Conservation (phyloP, 345 rosid species). For the Citrus trifoliata region DNA sequence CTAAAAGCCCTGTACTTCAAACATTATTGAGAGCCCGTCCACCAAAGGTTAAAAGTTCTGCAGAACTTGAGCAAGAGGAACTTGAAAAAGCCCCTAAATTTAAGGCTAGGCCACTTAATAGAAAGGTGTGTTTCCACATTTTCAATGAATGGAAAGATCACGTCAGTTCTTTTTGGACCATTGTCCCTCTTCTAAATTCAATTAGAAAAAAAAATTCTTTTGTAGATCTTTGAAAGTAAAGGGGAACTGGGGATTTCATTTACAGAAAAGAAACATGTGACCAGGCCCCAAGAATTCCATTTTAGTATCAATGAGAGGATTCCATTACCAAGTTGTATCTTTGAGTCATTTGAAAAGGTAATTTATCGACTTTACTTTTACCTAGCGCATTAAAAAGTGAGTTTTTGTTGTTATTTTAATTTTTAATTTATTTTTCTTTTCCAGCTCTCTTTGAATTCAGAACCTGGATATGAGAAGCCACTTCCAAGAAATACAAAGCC, state of each 20-base stretch:
- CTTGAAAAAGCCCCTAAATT: conserved; percentile 89
- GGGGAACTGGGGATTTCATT: conserved; percentile 86
- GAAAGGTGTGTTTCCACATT: conserved; percentile 54
- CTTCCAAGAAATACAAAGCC: conserved; percentile 74
- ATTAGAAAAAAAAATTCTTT: background rate
- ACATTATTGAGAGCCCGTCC: conserved; percentile 94
- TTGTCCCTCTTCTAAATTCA: background rate
- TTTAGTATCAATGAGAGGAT: conserved; percentile 85
- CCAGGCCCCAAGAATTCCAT: conserved; percentile 87
- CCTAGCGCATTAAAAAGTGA: background rate
- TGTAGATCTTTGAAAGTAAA: conserved; percentile 92
- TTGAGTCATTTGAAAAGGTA: conserved; percentile 87
- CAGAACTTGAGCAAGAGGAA: conserved; percentile 84
- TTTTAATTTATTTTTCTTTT: background rate
- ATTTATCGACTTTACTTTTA: background rate
- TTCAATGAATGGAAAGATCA: background rate
- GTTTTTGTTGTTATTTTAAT: background rate
- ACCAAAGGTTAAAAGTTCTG: conserved; percentile 63
- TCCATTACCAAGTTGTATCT: conserved; percentile 55
- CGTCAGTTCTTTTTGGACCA: background rate
- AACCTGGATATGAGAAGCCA: conserved; percentile 50
- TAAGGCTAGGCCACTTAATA: conserved; percentile 93
- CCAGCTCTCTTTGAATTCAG: conserved; percentile 87
- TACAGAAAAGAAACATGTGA: conserved; percentile 68
- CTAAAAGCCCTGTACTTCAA: conserved; percentile 75